These are phyloP conservation scores for Colletotrichum coccodes DNA, from an alignment of 2,329 filamentous ascomycete species.

Conservation along the genomic window DNA sequence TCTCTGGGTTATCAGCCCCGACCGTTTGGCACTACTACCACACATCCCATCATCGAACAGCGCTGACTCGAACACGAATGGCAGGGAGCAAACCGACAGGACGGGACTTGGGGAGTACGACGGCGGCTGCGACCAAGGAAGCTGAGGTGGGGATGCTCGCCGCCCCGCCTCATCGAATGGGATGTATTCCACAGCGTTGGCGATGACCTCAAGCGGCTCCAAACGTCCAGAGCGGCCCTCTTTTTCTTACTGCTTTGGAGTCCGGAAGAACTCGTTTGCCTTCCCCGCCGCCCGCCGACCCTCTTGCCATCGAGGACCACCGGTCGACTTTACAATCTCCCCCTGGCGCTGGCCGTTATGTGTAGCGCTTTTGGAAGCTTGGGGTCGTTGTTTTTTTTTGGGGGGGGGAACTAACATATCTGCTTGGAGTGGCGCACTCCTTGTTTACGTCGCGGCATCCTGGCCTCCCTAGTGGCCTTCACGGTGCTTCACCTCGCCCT, in stretches of 20 bases:
- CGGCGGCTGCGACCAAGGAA: constrained; percentile 1
- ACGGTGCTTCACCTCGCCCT: not conserved
- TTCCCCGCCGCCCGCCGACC: constrained; percentile 16
- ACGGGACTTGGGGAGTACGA: constrained; percentile 7
- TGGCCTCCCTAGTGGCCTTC: not conserved
- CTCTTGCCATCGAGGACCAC: constrained; percentile 11
- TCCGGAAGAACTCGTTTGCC: constrained; percentile 4
- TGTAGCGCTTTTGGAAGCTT: not conserved
- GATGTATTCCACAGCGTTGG: constrained; percentile 20
- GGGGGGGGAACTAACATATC: not conserved
- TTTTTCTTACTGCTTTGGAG: constrained; percentile 16
- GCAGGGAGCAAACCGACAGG: not conserved
- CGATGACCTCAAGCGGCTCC: constrained; percentile 20
- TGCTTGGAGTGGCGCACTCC: not conserved
- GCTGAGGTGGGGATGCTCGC: not conserved
- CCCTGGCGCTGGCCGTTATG: not conserved
- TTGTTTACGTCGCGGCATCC: not conserved
- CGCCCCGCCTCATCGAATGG: constrained; percentile 16
- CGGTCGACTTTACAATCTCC: not conserved
- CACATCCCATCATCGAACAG: not conserved
- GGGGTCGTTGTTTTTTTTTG: not conserved
- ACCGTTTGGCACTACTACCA: constrained; percentile 5
- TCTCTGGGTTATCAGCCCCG: not conserved
- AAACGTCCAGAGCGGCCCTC: constrained; percentile 11
- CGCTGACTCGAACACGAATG: constrained; percentile 15